phyloP scores from a whole-genome alignment of 441 rosid genomes.

The Geranium incanum region DNA sequence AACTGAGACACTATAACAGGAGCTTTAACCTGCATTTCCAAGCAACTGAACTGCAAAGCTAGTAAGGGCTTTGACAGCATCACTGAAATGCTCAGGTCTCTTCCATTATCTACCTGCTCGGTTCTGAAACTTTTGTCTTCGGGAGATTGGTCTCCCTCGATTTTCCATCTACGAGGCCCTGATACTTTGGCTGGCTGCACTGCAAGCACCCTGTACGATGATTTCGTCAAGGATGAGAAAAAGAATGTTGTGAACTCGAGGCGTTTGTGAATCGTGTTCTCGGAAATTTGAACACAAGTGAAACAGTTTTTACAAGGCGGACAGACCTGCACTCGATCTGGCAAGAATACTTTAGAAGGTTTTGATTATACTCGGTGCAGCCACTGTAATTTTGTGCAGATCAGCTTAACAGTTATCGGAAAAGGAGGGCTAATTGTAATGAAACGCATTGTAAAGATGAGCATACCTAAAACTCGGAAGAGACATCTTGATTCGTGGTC shows the following conservation, averaged over 20 bases:
- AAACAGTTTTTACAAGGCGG: neutral
- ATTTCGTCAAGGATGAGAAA: neutral
- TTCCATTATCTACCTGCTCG: slow-evolving; percentile 25
- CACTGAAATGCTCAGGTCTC: slow-evolving; percentile 43
- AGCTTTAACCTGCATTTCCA: slow-evolving; percentile 84
- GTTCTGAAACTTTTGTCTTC: slow-evolving; percentile 15
- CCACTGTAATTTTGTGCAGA: slow-evolving; percentile 56
- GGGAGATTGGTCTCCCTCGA: slow-evolving; percentile 23
- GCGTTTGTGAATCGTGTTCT: neutral
- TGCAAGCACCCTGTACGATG: slow-evolving; percentile 44
- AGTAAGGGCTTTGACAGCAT: slow-evolving; percentile 76
- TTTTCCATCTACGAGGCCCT: slow-evolving; percentile 23
- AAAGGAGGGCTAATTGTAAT: slow-evolving; percentile 1
- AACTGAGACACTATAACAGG: slow-evolving; percentile 40
- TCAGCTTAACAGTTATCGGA: slow-evolving; percentile 9
- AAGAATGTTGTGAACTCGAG: neutral
- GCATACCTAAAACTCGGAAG: slow-evolving; percentile 86
- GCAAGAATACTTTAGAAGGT: slow-evolving; percentile 82
- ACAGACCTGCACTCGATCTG: slow-evolving; percentile 69
- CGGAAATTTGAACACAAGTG: neutral
- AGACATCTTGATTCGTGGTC: slow-evolving; percentile 64
- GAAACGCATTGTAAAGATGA: neutral
- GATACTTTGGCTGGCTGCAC: slow-evolving; percentile 63
- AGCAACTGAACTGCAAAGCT: slow-evolving; percentile 61
- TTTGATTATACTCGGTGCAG: slow-evolving; percentile 47